Percentiles rank a stretch among this genome's conserved stretches.
Conservation (phyloP, 768 basidiomycete species). For the Termitomyces bulborhizus region DNA sequence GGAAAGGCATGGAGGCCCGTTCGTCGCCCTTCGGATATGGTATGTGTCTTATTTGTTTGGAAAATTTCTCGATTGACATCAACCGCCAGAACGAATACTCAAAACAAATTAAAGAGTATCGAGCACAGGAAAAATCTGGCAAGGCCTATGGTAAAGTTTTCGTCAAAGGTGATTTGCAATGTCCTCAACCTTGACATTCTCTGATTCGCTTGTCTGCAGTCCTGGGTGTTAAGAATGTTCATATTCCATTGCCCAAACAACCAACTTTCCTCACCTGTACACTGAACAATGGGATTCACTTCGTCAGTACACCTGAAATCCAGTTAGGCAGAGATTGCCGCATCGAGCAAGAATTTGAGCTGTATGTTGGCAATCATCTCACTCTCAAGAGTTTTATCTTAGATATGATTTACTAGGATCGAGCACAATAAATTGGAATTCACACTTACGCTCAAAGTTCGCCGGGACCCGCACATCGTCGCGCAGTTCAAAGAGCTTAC, state of each 20-base stretch:
- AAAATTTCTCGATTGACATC: constrained; percentile 3
- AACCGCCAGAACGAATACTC: constrained; percentile 82
- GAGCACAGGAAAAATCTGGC: constrained; percentile 67
- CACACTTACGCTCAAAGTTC: constrained; percentile 82
- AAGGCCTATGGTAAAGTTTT: constrained; percentile 92
- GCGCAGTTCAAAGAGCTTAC: constrained; percentile 68
- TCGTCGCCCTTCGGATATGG: constrained; percentile 92
- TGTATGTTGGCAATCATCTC: constrained; percentile 43
- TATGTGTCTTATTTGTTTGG: constrained; percentile 25
- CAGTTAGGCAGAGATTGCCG: constrained; percentile 49
- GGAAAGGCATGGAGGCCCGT: constrained; percentile 87
- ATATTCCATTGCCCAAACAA: constrained; percentile 74
- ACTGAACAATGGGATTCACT: constrained; percentile 95
- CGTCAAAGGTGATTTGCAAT: constrained; percentile 64
- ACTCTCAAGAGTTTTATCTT: not conserved
- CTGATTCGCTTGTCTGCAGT: constrained; percentile 40
- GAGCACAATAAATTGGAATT: constrained; percentile 96
- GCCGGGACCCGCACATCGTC: constrained; percentile 79
- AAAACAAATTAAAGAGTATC: constrained; percentile 80
- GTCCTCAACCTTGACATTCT: not conserved
- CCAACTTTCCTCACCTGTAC: constrained; percentile 76
- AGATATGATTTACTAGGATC: constrained; percentile 35
- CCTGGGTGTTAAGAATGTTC: constrained; percentile 63
- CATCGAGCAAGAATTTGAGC: constrained; percentile 87
- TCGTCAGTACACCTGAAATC: constrained; percentile 83